Percentiles rank a stretch among this genome's conserved stretches.
Evolutionary conservation across 176 grass and related monocot genomes (phyloP).

Genomic region (Guadua angustifolia): DNA sequence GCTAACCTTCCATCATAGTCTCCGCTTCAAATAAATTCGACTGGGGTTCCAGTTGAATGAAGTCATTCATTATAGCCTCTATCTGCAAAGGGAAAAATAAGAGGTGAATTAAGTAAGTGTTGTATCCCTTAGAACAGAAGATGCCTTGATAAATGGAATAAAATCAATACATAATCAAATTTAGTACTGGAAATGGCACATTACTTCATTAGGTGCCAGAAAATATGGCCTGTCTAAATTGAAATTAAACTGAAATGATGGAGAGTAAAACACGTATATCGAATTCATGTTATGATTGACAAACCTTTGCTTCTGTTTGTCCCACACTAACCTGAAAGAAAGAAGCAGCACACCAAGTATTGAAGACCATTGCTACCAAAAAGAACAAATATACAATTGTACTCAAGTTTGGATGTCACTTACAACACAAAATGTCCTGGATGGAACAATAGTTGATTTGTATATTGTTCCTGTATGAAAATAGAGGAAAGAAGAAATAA

Average conservation of each 20-base stretch:
- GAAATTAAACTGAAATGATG: constrained; percentile 16
- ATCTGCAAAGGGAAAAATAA: constrained; percentile 49
- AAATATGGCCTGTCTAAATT: not conserved
- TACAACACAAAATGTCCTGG: constrained; percentile 98
- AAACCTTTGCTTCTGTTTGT: constrained; percentile 98
- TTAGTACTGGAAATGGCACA: constrained; percentile 18
- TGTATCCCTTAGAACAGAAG: not conserved
- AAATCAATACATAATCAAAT: constrained; percentile 7
- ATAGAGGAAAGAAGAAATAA: constrained; percentile 31
- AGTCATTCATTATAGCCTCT: constrained; percentile 97
- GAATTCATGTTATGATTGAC: constrained; percentile 26
- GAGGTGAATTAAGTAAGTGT: not conserved
- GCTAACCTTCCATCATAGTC: constrained; percentile 97
- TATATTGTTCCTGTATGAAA: constrained; percentile 86
- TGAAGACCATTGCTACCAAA: constrained; percentile 24
- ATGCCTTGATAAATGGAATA: not conserved
- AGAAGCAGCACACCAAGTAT: constrained; percentile 9
- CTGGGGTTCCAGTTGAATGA: constrained; percentile 83
- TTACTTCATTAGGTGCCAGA: constrained; percentile 5
- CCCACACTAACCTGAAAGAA: constrained; percentile 84
- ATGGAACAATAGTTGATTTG: constrained; percentile 90
- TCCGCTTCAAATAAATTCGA: constrained; percentile 95
- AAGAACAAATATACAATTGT: constrained; percentile 26
- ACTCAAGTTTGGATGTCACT: constrained; percentile 43
- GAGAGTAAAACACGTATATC: constrained; percentile 43